These are phyloP conservation scores for Aspergillus panamensis DNA, from an alignment of 495 filamentous ascomycete species.

Conservation along the genomic window DNA sequence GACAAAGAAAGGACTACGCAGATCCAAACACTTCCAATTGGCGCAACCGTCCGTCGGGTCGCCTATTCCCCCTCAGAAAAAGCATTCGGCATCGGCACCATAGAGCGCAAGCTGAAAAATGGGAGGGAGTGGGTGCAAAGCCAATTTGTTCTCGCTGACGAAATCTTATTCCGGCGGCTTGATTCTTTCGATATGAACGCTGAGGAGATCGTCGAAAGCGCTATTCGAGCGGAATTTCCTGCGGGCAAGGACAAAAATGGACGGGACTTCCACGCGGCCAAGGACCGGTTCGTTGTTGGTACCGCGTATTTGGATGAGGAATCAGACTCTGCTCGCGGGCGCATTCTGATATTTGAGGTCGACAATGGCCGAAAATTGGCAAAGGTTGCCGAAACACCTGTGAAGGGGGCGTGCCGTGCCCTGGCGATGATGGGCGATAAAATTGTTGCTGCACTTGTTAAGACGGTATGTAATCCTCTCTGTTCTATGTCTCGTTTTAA, in stretches of 20 bases:
- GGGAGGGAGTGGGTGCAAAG: conserved; percentile 58
- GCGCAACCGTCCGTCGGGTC: conserved; percentile 81
- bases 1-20: conserved; percentile 86
- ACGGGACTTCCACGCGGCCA: conserved; percentile 21
- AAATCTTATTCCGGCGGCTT: conserved; percentile 53
- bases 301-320: conserved; percentile 71
- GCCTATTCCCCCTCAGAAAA: conserved; percentile 78
- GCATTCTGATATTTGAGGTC: conserved; percentile 82
- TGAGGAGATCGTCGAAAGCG: conserved; percentile 79
- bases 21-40: conserved; percentile 70
- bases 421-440: conserved; percentile 70
- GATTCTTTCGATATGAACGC: conserved; percentile 51
- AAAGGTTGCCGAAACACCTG: conserved; percentile 55
- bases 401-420: conserved; percentile 75
- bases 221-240: conserved; percentile 72
- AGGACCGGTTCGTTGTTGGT: conserved; percentile 83
- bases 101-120: conserved; percentile 57
- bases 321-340: conserved; percentile 56
- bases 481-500: background rate
- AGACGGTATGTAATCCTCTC: conserved; percentile 58
- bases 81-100: conserved; percentile 82
- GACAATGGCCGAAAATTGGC: conserved; percentile 69
- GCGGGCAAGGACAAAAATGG: conserved; percentile 53
- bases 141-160: conserved; percentile 59
- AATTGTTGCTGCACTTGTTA: conserved; percentile 80